Conservation (phyloP, 371 early-diverging fungal genomes). For the Rhizopus stolonifer region DNA sequence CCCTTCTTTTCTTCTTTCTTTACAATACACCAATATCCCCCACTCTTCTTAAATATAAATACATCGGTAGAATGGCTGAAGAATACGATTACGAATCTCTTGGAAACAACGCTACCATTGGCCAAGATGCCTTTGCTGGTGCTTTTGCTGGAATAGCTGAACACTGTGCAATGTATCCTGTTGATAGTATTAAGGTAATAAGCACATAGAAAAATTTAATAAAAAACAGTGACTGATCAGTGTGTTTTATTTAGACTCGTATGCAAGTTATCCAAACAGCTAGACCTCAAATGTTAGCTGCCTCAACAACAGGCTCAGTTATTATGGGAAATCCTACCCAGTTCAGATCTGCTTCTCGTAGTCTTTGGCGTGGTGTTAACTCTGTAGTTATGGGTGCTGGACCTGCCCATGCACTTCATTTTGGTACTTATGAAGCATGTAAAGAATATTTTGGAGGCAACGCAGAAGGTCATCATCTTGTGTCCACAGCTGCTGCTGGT, state of each 20-base stretch:
- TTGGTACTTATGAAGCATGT: constrained; percentile 87
- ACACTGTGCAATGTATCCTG: constrained; percentile 90
- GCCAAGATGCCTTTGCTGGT: constrained; percentile 83
- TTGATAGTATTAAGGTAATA: constrained; percentile 91
- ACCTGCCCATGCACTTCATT: constrained; percentile 93
- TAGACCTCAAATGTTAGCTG: too few relatives aligned
- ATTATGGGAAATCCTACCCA: not conserved
- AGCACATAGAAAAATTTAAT: not conserved
- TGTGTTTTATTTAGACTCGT: constrained; percentile 63
- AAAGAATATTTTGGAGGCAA: constrained; percentile 71
- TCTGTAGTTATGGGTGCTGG: constrained; percentile 91
- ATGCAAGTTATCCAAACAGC: constrained; percentile 75
- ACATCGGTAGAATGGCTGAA: constrained; percentile 24
- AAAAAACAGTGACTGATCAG: not conserved
- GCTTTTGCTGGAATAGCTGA: constrained; percentile 94
- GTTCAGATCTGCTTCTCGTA: constrained; percentile 23
- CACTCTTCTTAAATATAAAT: constrained; percentile 7
- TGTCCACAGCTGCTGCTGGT: constrained; percentile 77
- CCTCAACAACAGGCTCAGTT: constrained; percentile 1
- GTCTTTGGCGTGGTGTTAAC: constrained; percentile 88
- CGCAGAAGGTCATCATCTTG: constrained; percentile 51
- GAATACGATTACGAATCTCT: constrained; percentile 87
- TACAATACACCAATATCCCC: constrained; percentile 4
- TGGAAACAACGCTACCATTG: constrained; percentile 68
- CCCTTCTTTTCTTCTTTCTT: constrained; percentile 5